A percentile compares a stretch with the other conserved stretches of the same genome.
These are phyloP conservation scores for Pseudogymnoascus sp. DNA, from an alignment of 2,329 filamentous ascomycete genomes.

Conservation along the genomic window DNA sequence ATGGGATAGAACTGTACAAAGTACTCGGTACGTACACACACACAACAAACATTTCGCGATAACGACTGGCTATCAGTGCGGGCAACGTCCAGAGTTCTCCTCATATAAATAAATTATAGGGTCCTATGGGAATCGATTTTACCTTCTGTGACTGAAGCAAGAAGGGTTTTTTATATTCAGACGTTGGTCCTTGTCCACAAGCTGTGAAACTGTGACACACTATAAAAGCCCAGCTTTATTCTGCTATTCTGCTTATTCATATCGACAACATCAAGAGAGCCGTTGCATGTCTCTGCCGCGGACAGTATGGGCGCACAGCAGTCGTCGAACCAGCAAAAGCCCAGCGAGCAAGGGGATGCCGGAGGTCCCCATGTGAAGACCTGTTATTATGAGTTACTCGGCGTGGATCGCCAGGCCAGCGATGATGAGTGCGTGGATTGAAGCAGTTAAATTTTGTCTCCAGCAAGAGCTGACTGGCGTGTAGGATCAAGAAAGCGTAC, in stretches of 20 bases:
- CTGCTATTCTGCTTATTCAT: neutral
- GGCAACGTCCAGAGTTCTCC: neutral
- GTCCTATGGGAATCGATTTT: neutral
- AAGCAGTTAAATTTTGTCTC: neutral
- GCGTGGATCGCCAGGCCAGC: slow-evolving; percentile 63
- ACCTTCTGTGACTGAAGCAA: neutral
- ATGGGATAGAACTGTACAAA: neutral
- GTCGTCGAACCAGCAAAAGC: slow-evolving; percentile 17
- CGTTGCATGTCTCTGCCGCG: neutral
- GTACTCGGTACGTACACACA: neutral
- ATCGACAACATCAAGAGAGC: neutral
- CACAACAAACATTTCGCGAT: neutral
- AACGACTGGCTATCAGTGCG: neutral
- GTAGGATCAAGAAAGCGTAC: slow-evolving; percentile 87
- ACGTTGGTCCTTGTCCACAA: neutral
- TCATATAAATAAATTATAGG: slow-evolving; percentile 2
- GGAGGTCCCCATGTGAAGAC: slow-evolving; percentile 43
- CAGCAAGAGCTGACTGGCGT: slow-evolving; percentile 11
- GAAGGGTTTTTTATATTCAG: neutral
- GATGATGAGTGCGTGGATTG: slow-evolving; percentile 64
- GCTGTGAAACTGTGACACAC: neutral
- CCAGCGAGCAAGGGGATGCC: slow-evolving; percentile 12
- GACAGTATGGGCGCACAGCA: slow-evolving; percentile 26
- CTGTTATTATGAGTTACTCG: slow-evolving; percentile 81
- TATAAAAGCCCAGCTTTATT: neutral